Base-by-base conservation (phyloP, 495 filamentous ascomycete species). In the Mytilinidion resinicola region DNA sequence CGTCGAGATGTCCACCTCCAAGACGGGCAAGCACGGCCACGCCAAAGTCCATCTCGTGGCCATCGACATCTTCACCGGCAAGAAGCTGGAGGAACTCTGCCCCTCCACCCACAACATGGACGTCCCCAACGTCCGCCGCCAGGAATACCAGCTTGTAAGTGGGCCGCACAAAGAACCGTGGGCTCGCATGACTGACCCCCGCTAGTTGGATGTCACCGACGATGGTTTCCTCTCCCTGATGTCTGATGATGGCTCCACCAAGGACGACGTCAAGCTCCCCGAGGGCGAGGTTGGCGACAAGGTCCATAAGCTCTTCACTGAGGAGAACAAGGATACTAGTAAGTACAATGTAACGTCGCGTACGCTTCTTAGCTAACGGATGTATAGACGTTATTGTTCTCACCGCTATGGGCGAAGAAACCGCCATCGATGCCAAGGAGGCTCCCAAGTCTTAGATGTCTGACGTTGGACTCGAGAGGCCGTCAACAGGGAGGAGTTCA, bases 81-180 rank as follows among this genome's bases (percentile, higher is more conserved):
- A 97, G 89, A 99, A 99, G 84, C 80, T 93, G 59, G 93, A 99
- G 82, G 93, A 99, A 77, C 87, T 99, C 58, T 97, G 88, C 78
- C 93, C 93, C 61, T 97, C 93, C 74, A 99, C 93, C 84, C 93
- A 99, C 85, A 97, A 97, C 83, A 99, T 99, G 93, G 90, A 99
- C 71, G 93, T 99, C 65, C 93, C 93, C 74, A 83, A 89, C 75
- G 92, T 97, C 76, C 74, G 69, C 71, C 90, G 89, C 72, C 82
- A 81, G 74, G 91, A 96, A 76, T 96, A 91, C 80, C 86, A 89
- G 77, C 87, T 98, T 56, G 91, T 96, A 74, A 82, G 90, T 83
- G n/a, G n/a, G 37, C 30, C 14, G 25, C 14, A 12, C 38, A 30
- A 20, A 38, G 25, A 9, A 8, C 7, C 34, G 36, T 44, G 21